These are phyloP conservation scores for Prototheca stagnorum DNA, from an alignment of 163 green algal genomes.

Conservation along the genomic window DNA sequence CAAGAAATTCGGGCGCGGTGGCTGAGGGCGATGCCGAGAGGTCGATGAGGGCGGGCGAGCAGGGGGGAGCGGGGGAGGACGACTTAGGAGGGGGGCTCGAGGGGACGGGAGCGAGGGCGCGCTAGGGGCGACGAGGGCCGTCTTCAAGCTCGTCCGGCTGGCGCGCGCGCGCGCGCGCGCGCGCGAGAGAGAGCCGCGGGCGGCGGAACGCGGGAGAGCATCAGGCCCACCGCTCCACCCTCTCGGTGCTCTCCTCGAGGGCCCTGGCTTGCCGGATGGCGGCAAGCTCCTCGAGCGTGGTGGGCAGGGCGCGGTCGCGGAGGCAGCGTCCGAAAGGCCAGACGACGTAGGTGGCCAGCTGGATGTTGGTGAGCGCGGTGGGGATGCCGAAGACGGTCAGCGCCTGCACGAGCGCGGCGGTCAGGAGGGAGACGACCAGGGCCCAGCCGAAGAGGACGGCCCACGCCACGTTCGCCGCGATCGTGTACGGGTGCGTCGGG, in stretches of 20 bases:
- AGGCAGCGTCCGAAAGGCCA: constrained; percentile 12
- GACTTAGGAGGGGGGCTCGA: too few species aligned
- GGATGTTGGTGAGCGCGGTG: constrained; percentile 13
- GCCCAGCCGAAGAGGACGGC: constrained; percentile 18
- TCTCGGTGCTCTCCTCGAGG: background rate
- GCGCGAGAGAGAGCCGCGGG: too few species aligned
- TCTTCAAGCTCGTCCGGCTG: too few species aligned
- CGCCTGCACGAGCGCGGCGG: constrained; percentile 11
- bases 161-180: too few species aligned
- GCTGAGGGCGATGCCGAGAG: too few species aligned
- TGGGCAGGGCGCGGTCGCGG: constrained; percentile 4
- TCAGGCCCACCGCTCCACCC: background rate
- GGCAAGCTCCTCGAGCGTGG: constrained; percentile 4
- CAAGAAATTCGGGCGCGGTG: too few species aligned
- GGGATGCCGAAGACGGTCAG: constrained; percentile 14
- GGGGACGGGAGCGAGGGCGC: too few species aligned
- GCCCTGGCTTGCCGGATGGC: background rate
- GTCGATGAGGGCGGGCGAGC: background rate
- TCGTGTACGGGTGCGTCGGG: constrained; percentile 18
- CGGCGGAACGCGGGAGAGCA: too few species aligned
- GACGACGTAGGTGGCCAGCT: constrained; percentile 17
- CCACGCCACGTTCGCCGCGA: constrained; percentile 14
- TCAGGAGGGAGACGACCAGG: constrained; percentile 12
- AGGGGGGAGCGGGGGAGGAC: background rate
- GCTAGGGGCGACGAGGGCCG: too few species aligned